Conservation (phyloP, 257 asterid species). For the Echium plantagineum region DNA sequence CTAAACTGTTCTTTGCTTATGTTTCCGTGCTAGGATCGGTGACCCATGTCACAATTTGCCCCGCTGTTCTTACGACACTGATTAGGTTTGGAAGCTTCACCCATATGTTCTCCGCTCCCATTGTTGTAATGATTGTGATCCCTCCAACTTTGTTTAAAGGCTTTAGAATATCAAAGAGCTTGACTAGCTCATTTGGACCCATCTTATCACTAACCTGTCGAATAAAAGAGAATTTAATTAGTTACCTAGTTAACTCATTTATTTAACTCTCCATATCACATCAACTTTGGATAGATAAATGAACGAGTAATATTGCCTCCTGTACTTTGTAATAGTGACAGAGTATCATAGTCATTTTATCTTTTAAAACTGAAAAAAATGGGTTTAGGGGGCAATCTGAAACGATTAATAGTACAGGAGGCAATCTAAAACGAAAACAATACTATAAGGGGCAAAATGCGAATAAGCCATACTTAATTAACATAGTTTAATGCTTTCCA, state of each 20-base stretch:
- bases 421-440: no score
- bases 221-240: constrained; percentile 5
- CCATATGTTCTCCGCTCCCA: constrained; percentile 92
- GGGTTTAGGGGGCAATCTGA: no score
- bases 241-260: constrained; percentile 1
- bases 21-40: constrained; percentile 89
- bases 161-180: constrained; percentile 66
- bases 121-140: constrained; percentile 69
- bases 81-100: constrained; percentile 76
- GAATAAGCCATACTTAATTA: no score
- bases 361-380: no score
- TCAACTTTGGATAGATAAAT: not conserved
- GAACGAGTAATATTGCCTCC: no score
- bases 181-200: constrained; percentile 62
- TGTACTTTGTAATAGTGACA: no score
- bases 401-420: no score
- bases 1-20: constrained; percentile 83
- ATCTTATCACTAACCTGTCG: constrained; percentile 79
- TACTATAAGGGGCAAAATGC: no score
- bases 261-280: not conserved
- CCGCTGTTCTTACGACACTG: constrained; percentile 74
- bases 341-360: no score
- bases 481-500: no score
- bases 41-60: constrained; percentile 79
- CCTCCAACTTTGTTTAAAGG: constrained; percentile 69